Conservation (phyloP, 2,329 filamentous ascomycete genomes). For the Xylaria sp. region DNA sequence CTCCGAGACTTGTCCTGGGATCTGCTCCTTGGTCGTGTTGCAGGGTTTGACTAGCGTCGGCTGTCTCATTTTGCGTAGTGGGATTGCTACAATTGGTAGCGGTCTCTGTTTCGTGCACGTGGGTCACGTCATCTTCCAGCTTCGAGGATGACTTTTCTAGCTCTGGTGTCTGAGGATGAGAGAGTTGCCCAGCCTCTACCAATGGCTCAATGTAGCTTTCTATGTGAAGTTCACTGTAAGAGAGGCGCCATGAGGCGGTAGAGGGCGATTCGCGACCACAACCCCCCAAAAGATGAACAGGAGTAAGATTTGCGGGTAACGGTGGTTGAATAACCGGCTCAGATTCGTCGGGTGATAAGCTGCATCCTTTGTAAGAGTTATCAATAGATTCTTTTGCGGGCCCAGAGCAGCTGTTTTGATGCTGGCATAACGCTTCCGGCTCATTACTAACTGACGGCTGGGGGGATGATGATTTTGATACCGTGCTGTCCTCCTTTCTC, state of each 20-base stretch:
- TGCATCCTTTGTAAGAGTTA: slow-evolving; percentile 23
- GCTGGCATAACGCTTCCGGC: slow-evolving; percentile 28
- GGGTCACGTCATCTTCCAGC: slow-evolving; percentile 11
- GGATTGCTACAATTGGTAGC: slow-evolving; percentile 14
- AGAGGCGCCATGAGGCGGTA: slow-evolving; percentile 47
- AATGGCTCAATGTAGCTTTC: slow-evolving; percentile 41
- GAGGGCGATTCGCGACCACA: slow-evolving; percentile 44
- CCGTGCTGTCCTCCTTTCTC: slow-evolving; percentile 17
- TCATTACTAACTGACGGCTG: slow-evolving; percentile 19
- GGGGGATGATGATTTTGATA: slow-evolving; percentile 27
- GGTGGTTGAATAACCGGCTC: slow-evolving; percentile 39
- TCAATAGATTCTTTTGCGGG: slow-evolving; percentile 30
- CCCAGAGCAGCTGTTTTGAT: slow-evolving; percentile 38
- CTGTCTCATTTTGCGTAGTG: slow-evolving; percentile 24
- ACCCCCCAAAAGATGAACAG: slow-evolving; percentile 37
- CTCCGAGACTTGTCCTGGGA: slow-evolving; percentile 8
- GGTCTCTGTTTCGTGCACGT: slow-evolving; percentile 15
- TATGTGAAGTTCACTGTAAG: slow-evolving; percentile 45
- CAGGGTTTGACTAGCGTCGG: slow-evolving; percentile 19
- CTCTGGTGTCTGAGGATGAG: slow-evolving; percentile 30
- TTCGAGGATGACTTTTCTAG: slow-evolving; percentile 10
- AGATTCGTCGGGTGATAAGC: slow-evolving; percentile 31
- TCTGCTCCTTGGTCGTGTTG: slow-evolving; percentile 7
- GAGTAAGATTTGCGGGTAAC: slow-evolving; percentile 41
- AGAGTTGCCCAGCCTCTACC: slow-evolving; percentile 28